Conservation (phyloP, 345 rosid genomes). For the Citrus sp. region DNA sequence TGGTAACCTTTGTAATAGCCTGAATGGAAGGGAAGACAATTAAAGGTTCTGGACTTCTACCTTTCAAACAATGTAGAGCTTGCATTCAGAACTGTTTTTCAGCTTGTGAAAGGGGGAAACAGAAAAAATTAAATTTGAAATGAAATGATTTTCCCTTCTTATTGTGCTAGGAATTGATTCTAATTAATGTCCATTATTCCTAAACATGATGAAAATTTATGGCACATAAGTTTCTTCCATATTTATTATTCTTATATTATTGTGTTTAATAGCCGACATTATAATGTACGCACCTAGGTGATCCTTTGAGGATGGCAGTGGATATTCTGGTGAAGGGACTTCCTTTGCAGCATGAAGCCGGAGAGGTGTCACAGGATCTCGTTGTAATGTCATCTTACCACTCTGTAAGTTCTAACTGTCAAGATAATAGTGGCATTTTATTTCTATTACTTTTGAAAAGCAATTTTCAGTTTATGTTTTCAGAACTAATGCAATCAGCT, state of each 20-base stretch:
- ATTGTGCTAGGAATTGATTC: neutral
- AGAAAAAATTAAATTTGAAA: neutral
- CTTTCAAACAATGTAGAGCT: neutral
- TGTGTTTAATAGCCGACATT: neutral
- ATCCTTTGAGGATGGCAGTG: constrained; percentile 27
- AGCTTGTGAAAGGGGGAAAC: neutral
- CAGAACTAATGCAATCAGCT: neutral
- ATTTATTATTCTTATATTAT: neutral
- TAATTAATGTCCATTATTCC: neutral
- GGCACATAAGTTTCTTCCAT: neutral
- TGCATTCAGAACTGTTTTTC: neutral
- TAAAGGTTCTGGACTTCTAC: neutral
- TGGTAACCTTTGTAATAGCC: neutral
- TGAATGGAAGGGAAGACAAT: neutral
- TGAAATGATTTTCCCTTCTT: neutral
- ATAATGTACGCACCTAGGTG: constrained; percentile 24
- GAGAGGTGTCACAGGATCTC: constrained; percentile 30
- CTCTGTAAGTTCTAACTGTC: constrained; percentile 25
- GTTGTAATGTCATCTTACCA: constrained; percentile 30
- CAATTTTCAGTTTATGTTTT: neutral
- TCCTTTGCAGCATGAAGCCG: constrained; percentile 20
- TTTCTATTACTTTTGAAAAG: neutral
- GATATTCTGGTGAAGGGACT: constrained; percentile 34
- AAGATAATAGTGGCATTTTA: neutral
- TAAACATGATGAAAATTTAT: neutral